Percentiles rank a stretch among this genome's conserved stretches.
These are phyloP conservation scores for Trichoderma atroviride DNA, from an alignment of 2,329 filamentous ascomycete species.

Conservation along the genomic window DNA sequence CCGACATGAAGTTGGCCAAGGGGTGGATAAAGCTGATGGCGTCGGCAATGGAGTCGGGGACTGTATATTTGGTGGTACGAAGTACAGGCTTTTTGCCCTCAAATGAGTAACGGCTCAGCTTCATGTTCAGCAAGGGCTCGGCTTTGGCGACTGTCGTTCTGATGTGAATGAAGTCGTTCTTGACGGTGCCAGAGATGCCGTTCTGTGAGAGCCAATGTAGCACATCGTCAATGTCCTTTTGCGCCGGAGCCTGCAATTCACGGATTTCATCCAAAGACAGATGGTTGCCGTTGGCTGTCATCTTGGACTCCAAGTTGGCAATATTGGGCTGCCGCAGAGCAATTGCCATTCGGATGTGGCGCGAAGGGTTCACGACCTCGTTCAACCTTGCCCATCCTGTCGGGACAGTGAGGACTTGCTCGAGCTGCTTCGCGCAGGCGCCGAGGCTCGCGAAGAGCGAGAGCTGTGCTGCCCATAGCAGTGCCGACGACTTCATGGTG, in stretches of 20 bases:
- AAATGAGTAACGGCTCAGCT: slow-evolving; percentile 48
- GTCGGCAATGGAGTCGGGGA: slow-evolving; percentile 45
- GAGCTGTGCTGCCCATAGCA: slow-evolving; percentile 29
- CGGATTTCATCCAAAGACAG: slow-evolving; percentile 44
- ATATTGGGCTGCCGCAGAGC: slow-evolving; percentile 40
- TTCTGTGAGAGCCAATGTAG: slow-evolving; percentile 46
- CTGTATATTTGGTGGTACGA: slow-evolving; percentile 48
- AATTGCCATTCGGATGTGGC: slow-evolving; percentile 38
- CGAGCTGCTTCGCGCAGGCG: slow-evolving; percentile 33
- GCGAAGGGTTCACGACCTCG: slow-evolving; percentile 31
- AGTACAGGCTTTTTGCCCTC: slow-evolving; percentile 43
- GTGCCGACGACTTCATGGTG: slow-evolving; percentile 27
- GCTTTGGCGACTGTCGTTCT: slow-evolving; percentile 45
- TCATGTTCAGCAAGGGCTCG: slow-evolving; percentile 46
- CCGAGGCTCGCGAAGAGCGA: slow-evolving; percentile 34
- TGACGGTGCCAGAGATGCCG: slow-evolving; percentile 40
- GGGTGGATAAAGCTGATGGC: slow-evolving; percentile 53
- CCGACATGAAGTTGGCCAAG: slow-evolving; percentile 53
- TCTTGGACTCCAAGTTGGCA: slow-evolving; percentile 33
- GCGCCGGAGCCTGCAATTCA: slow-evolving; percentile 41
- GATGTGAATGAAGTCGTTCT: slow-evolving; percentile 49
- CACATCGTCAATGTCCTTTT: slow-evolving; percentile 42
- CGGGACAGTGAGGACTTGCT: slow-evolving; percentile 36
- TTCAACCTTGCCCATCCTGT: slow-evolving; percentile 38
- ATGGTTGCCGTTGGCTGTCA: slow-evolving; percentile 33